Evolutionary conservation across 345 rosid genomes (phyloP), one percentile per base, ranked within the genome.

Genomic region (Combretum micranthum): DNA sequence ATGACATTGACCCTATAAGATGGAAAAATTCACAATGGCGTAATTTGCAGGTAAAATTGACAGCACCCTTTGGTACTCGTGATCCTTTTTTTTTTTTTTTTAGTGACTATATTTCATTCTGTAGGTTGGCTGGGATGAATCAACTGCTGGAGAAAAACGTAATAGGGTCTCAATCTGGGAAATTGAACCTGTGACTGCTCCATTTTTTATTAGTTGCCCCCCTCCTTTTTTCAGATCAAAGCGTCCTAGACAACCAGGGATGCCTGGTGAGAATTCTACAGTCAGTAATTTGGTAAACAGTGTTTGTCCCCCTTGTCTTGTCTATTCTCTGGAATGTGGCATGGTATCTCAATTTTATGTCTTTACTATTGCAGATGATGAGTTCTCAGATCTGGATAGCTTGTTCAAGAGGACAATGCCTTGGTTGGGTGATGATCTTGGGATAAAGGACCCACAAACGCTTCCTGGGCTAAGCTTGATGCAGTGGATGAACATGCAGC

Each of bases 81-180:
- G 32, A 25, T 25, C 6, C 6, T 25, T 25, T 25, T 25, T n/a
- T 25, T 25, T 25, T 25, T 25, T 25, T n/a, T n/a, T n/a, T n/a
- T 51, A 42, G 50, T 56, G 32, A 57, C 21, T 19, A 4, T 52
- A 16, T 69, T 12, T 63, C 17, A 23, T 66, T 58, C 21, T 46
- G 50, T 68, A 93, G 99, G 95, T 90, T 74, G 96, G 99, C 45
- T 93, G 99, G 99, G 99, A 93, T 69, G 99, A 93, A 66, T 85
- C 99, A 43, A 84, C 90, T 62, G 80, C 96, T 67, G 95, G 88
- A 45, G 97, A 93, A 68, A 77, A 82, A 64, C 88, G 82, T 9
- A 78, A 72, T 47, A 88, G 92, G 61, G 97, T 87, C 51, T 93
- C 99, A 50, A 74, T 82, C 55, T 93, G 99, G 99, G 97, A 93